A percentile compares a stretch with the other conserved stretches of the same genome.
phyloP scores from a whole-genome alignment of 768 basidiomycete species.

The Mycena vulgaris region DNA sequence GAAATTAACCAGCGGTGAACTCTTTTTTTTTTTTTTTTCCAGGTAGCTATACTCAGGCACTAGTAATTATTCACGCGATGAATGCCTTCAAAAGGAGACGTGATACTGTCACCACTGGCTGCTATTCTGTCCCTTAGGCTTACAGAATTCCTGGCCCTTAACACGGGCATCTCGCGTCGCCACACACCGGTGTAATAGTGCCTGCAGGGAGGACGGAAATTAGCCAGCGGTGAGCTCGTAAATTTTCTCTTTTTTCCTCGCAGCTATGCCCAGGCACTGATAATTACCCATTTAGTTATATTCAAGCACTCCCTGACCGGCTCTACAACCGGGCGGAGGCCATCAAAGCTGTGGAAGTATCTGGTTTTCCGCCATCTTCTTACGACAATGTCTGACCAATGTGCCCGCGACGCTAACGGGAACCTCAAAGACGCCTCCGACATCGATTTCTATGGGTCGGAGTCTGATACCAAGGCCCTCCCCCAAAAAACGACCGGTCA shows the following conservation, averaged over 20 bases:
- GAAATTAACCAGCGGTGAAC: too few species aligned
- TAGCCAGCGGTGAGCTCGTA: background rate
- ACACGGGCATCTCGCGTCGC: background rate
- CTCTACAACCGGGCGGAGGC: background rate
- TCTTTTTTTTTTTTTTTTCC: background rate
- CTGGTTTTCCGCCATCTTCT: too few species aligned
- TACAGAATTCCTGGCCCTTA: background rate
- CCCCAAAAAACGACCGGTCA: background rate
- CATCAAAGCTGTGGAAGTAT: too few species aligned
- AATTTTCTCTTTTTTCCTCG: background rate
- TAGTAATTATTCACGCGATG: background rate
- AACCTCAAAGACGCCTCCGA: conserved; percentile 2
- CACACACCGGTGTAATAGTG: background rate
- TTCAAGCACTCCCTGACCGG: conserved; percentile 1
- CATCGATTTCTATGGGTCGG: conserved; percentile 16
- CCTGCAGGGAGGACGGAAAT: conserved; percentile 3
- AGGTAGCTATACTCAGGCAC: background rate
- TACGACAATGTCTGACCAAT: background rate
- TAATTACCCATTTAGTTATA: conserved; percentile 16
- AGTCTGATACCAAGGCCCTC: conserved; percentile 15
- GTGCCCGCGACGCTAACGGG: background rate
- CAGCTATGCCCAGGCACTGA: background rate
- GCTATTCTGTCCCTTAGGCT: background rate
- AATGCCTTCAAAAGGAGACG: background rate
- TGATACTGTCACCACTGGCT: background rate